Evolutionary conservation across 2,329 filamentous ascomycete genomes (phyloP), one percentile per base, ranked within the genome.

Genomic region (Akanthomyces dipterigenus): DNA sequence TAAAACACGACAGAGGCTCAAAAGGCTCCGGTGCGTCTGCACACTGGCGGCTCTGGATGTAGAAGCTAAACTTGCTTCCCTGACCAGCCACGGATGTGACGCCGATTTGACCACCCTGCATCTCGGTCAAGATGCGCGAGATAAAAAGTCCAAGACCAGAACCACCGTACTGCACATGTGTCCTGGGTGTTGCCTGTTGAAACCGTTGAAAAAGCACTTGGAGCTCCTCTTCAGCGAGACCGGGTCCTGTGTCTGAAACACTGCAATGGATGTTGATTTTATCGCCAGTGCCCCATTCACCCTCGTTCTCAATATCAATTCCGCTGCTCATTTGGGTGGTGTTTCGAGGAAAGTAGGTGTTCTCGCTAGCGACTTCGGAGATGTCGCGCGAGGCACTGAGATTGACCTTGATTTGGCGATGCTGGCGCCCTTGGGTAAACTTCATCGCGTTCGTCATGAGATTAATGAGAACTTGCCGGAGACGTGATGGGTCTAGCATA

Each of bases 51-150:
- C 84, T 84, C 65, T 87, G 88, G 71, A 92, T 82, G 70, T 90
- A 92, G 70, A 93, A 92, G 31, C 85, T 87, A 71, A 92, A 92
- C 0, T 84, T 90, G 71, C 87, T 90, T 43, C 89, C 89, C 42
- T 84, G 78, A 14, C 87, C 88, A 62, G 85, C 81, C 63, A 83
- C 77, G 0, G 87, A 90, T 1, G 82, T 80, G 3, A 92, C 88
- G 8, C 88, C 88, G 60, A 92, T 90, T 69, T 91, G 88, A 2
- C 89, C 89, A 16, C 89, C 89, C 73, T 92, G 89, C 55, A 92
- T 76, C 70, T 92, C 88, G 1, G 88, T 89, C 54, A 93, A 75
- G 67, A 89, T 88, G 42, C 88, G 81, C 5, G 86, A 90, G 69
- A 93, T 92, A 75, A 91, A 92, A 1, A 93, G 76, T 0, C 88